Base-by-base conservation (phyloP, 768 basidiomycete genomes). In the Tubosaeta sp. region DNA sequence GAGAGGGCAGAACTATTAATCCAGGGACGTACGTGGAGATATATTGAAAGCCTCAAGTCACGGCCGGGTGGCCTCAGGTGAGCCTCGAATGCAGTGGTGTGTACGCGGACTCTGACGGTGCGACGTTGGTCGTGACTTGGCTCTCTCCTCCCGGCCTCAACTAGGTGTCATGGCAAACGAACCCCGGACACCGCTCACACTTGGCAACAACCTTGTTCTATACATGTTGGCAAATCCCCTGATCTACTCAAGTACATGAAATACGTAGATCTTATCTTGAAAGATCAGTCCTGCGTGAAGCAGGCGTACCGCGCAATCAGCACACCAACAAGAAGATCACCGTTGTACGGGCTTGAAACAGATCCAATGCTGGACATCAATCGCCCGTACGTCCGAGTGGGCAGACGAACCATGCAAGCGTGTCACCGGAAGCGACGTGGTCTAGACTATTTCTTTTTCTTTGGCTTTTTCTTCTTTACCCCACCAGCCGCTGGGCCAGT, bases 401-500 rank as follows among this genome's bases (percentile, higher is more conserved):
- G 33, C 19, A 51, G 45, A 61, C 65, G 45, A 43, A 11, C 42
- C 43, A 43, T 46, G 53, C 46, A 49, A 35, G 38, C 17, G 12
- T 35, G 41, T 52, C 51, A 51, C 13, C 19, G 17, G 44, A 48
- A 51, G 35, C 29, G 46, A 43, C 19, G 43, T 31, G 25, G 42
- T 37, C 51, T 31, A 31, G 43, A 52, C 48, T 71, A 82, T 73
- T 87, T 86, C 74, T 84, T 91, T 72, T 89, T 88, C 74, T 87
- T 86, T 43, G 79, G 75, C 68, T 88, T 90, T 74, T 91, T 91
- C 78, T 91, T 91, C 72, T 86, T 88, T 38, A 84, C 79, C 3
- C 82, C 86, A 16, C 82, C 85, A 38, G 75, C 71, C n/a, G 75
- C 65, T 16, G 73, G 59, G 13, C 68, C 63, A 3, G 70, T 56